Base-by-base conservation (phyloP, 257 asterid species). In the Solanum chaucha region DNA sequence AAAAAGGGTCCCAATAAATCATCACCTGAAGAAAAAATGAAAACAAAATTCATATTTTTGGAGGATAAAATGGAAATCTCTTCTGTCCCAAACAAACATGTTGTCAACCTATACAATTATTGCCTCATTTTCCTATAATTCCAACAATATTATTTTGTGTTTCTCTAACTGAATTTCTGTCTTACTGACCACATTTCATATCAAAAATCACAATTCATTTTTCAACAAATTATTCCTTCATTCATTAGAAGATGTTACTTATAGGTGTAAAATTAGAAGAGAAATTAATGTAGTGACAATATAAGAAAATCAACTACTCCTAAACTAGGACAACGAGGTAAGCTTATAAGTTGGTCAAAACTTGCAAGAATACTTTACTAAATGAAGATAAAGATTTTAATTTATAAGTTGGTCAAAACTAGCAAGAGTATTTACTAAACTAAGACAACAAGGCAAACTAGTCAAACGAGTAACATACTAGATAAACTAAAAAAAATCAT, bases 1-100 rank as follows among this genome's bases (percentile, higher is more conserved):
- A 9, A 89, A 68, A 12, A 88, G 92, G 92, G 64, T 91, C 92
- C 91, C 68, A 88, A 17, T 81, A 67, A 82, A 89, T 55, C 93
- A 83, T 89, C 91, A 90, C 88, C 87, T 88, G 83, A 85, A 90
- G 88, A 75, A 88, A 88, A 86, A 68, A 59, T 5, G 58, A 65
- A 64, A 84, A 32, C 41, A n/a, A 74, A 86, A 59, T 87, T 90
- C 90, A 87, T 85, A 90, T 90, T 51, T 89, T 90, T 87, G 5
- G 83, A 85, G 73, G 88, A 85, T 81, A 81, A 81, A 44, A 48
- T 81, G 86, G 85, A 51, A 72, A 85, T 41, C 77, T 89, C 84
- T 61, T 88, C 88, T 88, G 82, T 77, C 87, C 90, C 90, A 86
- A 88, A 92, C 59, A 83, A 83, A 86, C 82, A 86, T 83, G 87